Evolutionary conservation across 345 rosid genomes (phyloP), one percentile per base, ranked within the genome.

Genomic region (Eucalyptus decipiens): DNA sequence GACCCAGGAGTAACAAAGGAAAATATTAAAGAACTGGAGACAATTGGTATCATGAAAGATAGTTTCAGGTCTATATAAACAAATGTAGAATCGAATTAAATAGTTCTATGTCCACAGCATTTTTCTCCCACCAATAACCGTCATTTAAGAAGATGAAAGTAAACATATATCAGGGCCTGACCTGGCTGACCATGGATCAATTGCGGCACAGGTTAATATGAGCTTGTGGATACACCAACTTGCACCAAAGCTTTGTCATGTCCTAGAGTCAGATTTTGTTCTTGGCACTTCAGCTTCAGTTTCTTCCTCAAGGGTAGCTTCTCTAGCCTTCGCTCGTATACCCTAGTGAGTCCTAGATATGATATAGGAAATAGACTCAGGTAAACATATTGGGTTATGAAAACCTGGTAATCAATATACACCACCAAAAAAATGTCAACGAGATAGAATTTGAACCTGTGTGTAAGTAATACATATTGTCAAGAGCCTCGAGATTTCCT

Each of bases 401-500:
- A 65, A 65, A n/a, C 21, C 23, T 21, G 30, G 2, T 18, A 52
- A 52, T 52, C 56, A 87, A 88, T 52, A 86, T 26, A 85, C 6
- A 42, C 50, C 18, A 87, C 83, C 32, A 50, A 86, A 52, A 50
- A 30, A 42, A 89, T 88, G 86, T n/a, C 11, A 49, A 52, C 86
- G 58, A 91, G 37, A 58, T 81, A 60, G 34, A 26, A 87, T 65
- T 45, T 30, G 87, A 90, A 98, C 99, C 99, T 95, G 99, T 98
- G 91, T 96, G 89, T 87, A 97, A 91, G 94, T 93, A 96, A 92
- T 94, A 96, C 94, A 97, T 96, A 90, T 97, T 97, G 90, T 97
- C 97, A 88, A 97, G 90, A 85, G 99, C 99, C 94, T 97, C 99
- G 24, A 97, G 99, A 91, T 92, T 94, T 94, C 94, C 96, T 91